Evolutionary conservation across 2,329 filamentous ascomycete species (phyloP).

Genomic region (Uncinocarpus reesii): DNA sequence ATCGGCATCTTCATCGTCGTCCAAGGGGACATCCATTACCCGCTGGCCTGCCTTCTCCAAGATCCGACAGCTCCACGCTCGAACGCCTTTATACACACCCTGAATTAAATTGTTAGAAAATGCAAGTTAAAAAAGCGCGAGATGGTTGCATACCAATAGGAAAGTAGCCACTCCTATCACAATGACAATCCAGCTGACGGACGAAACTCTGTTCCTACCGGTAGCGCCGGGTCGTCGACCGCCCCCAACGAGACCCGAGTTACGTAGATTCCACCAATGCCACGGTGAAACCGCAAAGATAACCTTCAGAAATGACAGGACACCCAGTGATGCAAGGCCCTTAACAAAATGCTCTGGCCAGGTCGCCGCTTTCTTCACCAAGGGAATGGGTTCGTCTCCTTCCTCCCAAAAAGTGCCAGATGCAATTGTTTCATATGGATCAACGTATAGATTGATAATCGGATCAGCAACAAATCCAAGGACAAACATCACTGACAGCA

Average conservation of each 20-base stretch:
- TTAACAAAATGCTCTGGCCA: slow-evolving; percentile 83
- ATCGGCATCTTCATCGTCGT: slow-evolving; percentile 49
- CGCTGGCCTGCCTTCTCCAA: slow-evolving; percentile 67
- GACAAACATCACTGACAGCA: slow-evolving; percentile 62
- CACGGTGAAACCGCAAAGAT: slow-evolving; percentile 64
- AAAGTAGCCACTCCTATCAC: slow-evolving; percentile 72
- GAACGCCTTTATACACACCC: slow-evolving; percentile 73
- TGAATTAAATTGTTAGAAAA: slow-evolving; percentile 30
- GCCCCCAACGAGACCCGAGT: slow-evolving; percentile 47
- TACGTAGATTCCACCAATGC: slow-evolving; percentile 65
- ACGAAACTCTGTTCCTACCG: slow-evolving; percentile 66
- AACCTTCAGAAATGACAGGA: slow-evolving; percentile 76
- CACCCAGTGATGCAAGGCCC: slow-evolving; percentile 77
- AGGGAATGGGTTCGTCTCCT: slow-evolving; percentile 25
- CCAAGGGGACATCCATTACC: slow-evolving; percentile 61
- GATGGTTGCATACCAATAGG: slow-evolving; percentile 51
- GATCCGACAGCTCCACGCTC: slow-evolving; percentile 59
- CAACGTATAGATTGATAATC: slow-evolving; percentile 77
- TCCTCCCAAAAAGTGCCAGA: slow-evolving; percentile 30
- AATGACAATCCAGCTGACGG: slow-evolving; percentile 69
- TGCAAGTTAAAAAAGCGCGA: neutral
- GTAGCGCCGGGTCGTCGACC: slow-evolving; percentile 47
- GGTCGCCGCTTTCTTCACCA: slow-evolving; percentile 44
- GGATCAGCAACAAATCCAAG: slow-evolving; percentile 90
- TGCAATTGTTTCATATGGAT: slow-evolving; percentile 57